Conservation (phyloP, 108 stramenopile genomes). For the Fragilaria radians region DNA sequence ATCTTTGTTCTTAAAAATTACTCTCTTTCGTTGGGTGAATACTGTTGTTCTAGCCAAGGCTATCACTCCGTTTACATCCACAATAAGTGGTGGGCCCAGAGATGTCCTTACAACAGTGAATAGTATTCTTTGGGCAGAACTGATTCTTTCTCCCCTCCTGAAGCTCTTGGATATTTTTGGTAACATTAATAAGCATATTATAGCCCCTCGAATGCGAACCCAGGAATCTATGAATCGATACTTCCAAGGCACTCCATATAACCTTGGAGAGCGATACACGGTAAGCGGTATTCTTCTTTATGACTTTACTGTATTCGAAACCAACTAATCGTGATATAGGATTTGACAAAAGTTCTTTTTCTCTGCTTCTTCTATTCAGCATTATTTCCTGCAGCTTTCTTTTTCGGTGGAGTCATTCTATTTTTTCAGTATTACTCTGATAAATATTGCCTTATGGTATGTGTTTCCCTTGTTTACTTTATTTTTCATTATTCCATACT, state of each 20-base stretch:
- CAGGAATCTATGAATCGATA: conserved; percentile 55
- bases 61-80: conserved; percentile 49
- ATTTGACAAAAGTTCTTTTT: conserved; percentile 70
- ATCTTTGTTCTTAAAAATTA: conserved; percentile 70
- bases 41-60: conserved; percentile 45
- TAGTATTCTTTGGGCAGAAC: conserved; percentile 53
- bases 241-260: conserved; percentile 64
- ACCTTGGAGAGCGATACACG: conserved; percentile 65
- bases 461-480: neutral
- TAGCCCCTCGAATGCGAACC: conserved; percentile 57
- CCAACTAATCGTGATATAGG: conserved; percentile 13
- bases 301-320: neutral
- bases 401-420: conserved; percentile 53
- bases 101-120: conserved; percentile 53
- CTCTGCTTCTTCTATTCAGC: conserved; percentile 72
- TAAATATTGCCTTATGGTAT: conserved; percentile 49
- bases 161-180: conserved; percentile 45
- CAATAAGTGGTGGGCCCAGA: conserved; percentile 23
- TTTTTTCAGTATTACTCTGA: conserved; percentile 42
- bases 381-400: conserved; percentile 51
- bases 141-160: conserved; percentile 44
- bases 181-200: conserved; percentile 50
- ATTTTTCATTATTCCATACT: neutral
- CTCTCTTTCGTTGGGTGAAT: conserved; percentile 74
- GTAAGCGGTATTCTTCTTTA: conserved; percentile 8